Conservation (phyloP, 352 stramenopile genomes). For the Phytophthora melonis region DNA sequence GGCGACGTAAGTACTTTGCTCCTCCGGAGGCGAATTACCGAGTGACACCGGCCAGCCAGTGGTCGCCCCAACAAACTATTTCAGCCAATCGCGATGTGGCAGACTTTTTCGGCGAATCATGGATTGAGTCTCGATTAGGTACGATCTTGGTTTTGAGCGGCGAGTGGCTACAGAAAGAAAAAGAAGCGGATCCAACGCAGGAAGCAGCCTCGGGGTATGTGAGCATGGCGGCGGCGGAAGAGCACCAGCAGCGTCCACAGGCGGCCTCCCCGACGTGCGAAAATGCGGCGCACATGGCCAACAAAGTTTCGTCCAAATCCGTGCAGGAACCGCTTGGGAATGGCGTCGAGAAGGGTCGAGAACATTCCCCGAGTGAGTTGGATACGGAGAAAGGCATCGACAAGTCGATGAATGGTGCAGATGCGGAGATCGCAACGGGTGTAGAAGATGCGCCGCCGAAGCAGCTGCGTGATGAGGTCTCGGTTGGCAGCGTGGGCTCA, state of each 20-base stretch:
- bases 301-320: slow-evolving; percentile 26
- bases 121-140: background rate
- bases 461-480: slow-evolving; percentile 4
- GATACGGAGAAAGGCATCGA: slow-evolving; percentile 19
- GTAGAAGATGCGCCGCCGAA: background rate
- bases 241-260: slow-evolving; percentile 23
- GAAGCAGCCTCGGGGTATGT: slow-evolving; percentile 20
- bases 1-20: slow-evolving; percentile 2
- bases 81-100: slow-evolving; percentile 13
- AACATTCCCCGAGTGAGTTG: slow-evolving; percentile 1
- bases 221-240: slow-evolving; percentile 32
- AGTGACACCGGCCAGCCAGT: slow-evolving; percentile 29
- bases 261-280: background rate
- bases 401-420: background rate
- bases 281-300: slow-evolving; percentile 20
- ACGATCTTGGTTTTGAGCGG: slow-evolving; percentile 7
- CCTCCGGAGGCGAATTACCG: slow-evolving; percentile 27
- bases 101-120: background rate
- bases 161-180: slow-evolving; percentile 22
- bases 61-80: background rate
- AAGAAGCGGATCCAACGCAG: slow-evolving; percentile 21
- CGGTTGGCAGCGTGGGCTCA: background rate
- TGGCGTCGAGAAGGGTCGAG: slow-evolving; percentile 6
- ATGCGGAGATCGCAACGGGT: background rate
- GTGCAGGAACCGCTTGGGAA: slow-evolving; percentile 11